Conservation (phyloP, 1,139 yeast genomes). For the Lodderomyces oxycetoniae region DNA sequence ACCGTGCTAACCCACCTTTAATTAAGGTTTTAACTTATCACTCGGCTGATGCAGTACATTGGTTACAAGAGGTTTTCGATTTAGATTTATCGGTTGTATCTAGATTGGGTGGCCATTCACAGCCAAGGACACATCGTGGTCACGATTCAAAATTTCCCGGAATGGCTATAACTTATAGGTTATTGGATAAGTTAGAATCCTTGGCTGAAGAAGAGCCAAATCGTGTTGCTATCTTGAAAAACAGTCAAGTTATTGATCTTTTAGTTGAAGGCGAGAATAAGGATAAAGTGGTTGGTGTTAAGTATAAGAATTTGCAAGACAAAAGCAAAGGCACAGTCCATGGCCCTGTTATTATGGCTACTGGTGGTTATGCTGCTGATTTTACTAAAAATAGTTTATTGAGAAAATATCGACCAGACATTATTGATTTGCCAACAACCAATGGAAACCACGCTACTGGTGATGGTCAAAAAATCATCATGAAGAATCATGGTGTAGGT, state of each 20-base stretch:
- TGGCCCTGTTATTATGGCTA: conserved; percentile 68
- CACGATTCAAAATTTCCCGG: conserved; percentile 67
- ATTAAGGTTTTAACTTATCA: conserved; percentile 48
- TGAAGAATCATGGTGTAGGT: conserved; percentile 55
- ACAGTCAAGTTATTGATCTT: conserved; percentile 55
- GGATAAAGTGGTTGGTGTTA: conserved; percentile 42
- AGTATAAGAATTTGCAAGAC: conserved; percentile 39
- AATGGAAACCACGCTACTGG: conserved; percentile 75
- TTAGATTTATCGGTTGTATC: conserved; percentile 63
- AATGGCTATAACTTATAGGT: conserved; percentile 65
- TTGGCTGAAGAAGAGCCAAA: conserved; percentile 47
- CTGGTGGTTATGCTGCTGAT: conserved; percentile 75
- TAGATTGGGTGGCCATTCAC: conserved; percentile 71
- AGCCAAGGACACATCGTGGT: conserved; percentile 71
- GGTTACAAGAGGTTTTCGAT: conserved; percentile 63
- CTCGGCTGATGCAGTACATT: conserved; percentile 60
- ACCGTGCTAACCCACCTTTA: conserved; percentile 52
- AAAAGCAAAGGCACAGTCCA: conserved; percentile 27
- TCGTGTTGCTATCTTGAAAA: conserved; percentile 48
- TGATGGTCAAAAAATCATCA: conserved; percentile 64
- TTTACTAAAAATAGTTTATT: conserved; percentile 50
- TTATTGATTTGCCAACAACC: conserved; percentile 62
- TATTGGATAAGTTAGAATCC: conserved; percentile 51
- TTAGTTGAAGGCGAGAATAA: conserved; percentile 23
- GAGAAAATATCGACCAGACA: conserved; percentile 57